Evolutionary conservation across 2,329 filamentous ascomycete genomes (phyloP).

Genomic region (Fusarium lateritium): DNA sequence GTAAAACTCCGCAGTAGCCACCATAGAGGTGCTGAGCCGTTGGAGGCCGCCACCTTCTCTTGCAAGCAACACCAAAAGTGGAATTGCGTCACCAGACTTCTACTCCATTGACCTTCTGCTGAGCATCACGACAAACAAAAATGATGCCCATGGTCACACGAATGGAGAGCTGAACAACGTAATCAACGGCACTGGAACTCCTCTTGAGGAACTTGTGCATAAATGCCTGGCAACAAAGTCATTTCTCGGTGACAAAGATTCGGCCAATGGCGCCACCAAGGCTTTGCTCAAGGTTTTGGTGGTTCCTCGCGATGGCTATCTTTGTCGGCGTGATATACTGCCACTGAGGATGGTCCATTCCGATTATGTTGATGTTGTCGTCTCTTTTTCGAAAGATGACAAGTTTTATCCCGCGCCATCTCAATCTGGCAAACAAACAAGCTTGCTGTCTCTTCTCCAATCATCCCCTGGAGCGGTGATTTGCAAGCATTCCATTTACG

Average conservation of each 20-base stretch:
- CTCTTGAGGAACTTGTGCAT: background rate
- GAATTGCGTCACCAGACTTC: background rate
- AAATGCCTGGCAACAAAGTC: background rate
- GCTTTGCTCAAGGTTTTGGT: background rate
- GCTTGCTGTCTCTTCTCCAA: background rate
- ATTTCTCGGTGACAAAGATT: too few species aligned
- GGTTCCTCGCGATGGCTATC: background rate
- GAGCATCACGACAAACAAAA: accelerated
- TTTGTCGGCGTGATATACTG: background rate
- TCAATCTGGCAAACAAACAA: background rate
- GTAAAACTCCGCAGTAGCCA: background rate
- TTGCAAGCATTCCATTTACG: background rate
- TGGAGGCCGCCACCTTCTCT: background rate
- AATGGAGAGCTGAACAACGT: too few species aligned
- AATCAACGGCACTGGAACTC: background rate
- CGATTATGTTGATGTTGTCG: background rate
- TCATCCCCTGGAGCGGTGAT: background rate
- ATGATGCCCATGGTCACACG: background rate
- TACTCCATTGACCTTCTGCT: background rate
- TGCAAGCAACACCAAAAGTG: background rate
- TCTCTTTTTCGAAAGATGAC: background rate
- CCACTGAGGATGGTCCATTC: slow-evolving; percentile 2
- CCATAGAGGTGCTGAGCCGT: background rate
- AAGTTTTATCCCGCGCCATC: background rate
- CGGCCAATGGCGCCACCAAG: background rate